Evolutionary conservation across 345 rosid species (phyloP), one percentile per base, ranked within the genome.

Genomic region (Gossypium rotundifolium): DNA sequence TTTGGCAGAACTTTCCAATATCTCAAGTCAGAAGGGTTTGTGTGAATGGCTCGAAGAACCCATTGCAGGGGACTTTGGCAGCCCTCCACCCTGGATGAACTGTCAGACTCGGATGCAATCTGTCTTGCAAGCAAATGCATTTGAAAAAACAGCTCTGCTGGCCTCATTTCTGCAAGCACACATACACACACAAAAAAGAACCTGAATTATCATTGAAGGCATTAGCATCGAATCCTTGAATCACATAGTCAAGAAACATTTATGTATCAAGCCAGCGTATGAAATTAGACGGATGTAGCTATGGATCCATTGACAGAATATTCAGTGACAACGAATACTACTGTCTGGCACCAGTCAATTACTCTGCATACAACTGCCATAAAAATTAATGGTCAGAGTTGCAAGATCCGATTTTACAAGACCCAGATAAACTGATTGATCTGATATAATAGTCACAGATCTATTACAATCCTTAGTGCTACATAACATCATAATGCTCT

Each of bases 31-130:
- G 94, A 86, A 44, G 99, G 99, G 71, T 93, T 85, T 7, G 93
- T 86, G 70, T 93, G 98, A 70, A 95, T 93, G 59, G 98, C 94
- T 67, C 93, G 88, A 49, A 86, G 87, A 73, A 95, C 89, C 98
- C 98, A 91, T 83, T 90, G 85, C 60, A 68, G 82, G 16, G 96
- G 90, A 78, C 83, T 92, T 80, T 90, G 95, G 72, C 79, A 90
- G 71, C 51, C 74, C 74, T 81, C 94, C 65, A 90, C 81, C 52
- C 70, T 75, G 46, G 86, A 81, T 22, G 80, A 68, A n/a, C 84
- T 27, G 76, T 83, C 80, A 0, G 76, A 57, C 51, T 75, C 82
- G 58, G 75, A 77, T 73, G 83, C 78, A 9, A 81, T 76, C 75
- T 82, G 82, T 71, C 71, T 81, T 72, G 96, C 93, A 72, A 93